These are phyloP conservation scores for Cryptococcus jaspeensis DNA, from an alignment of 1,284 basidiomycete species.

Conservation along the genomic window DNA sequence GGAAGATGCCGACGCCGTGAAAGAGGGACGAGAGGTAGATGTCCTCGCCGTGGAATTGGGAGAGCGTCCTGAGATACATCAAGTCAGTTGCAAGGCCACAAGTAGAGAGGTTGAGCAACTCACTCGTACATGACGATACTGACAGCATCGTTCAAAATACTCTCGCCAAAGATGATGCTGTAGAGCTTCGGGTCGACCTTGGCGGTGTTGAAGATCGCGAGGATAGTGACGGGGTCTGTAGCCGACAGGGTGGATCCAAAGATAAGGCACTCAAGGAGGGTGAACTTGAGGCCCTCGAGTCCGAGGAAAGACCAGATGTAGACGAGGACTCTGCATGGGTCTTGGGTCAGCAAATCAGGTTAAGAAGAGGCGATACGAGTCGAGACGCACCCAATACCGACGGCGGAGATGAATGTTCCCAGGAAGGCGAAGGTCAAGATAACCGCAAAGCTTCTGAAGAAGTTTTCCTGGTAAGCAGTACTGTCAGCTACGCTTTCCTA, in stretches of 20 bases:
- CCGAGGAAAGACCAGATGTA: constrained; percentile 93
- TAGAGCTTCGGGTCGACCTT: constrained; percentile 99
- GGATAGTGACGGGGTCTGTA: constrained; percentile 96
- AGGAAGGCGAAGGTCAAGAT: constrained; percentile 95
- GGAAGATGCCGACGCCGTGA: constrained; percentile 92
- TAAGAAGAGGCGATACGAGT: neutral
- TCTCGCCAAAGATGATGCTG: constrained; percentile 96
- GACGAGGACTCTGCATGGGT: constrained; percentile 66
- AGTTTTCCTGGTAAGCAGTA: constrained; percentile 70
- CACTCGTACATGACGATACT: constrained; percentile 99
- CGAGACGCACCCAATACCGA: constrained; percentile 79
- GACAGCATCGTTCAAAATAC: constrained; percentile 95
- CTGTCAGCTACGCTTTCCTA: constrained; percentile 5
- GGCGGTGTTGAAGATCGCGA: constrained; percentile 98
- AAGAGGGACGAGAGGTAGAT: constrained; percentile 87
- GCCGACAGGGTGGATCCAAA: constrained; percentile 97
- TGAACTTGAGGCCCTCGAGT: constrained; percentile 74
- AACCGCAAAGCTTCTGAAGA: constrained; percentile 95
- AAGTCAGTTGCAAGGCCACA: neutral
- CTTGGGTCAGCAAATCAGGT: constrained; percentile 3
- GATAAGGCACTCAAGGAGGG: constrained; percentile 85
- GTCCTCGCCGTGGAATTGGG: constrained; percentile 86
- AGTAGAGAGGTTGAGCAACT: constrained; percentile 51
- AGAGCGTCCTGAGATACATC: constrained; percentile 67
- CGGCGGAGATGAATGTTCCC: constrained; percentile 94